Percentiles rank a stretch among this genome's conserved stretches.
These are phyloP conservation scores for Balakata baccata DNA, from an alignment of 345 rosid species.

Conservation along the genomic window DNA sequence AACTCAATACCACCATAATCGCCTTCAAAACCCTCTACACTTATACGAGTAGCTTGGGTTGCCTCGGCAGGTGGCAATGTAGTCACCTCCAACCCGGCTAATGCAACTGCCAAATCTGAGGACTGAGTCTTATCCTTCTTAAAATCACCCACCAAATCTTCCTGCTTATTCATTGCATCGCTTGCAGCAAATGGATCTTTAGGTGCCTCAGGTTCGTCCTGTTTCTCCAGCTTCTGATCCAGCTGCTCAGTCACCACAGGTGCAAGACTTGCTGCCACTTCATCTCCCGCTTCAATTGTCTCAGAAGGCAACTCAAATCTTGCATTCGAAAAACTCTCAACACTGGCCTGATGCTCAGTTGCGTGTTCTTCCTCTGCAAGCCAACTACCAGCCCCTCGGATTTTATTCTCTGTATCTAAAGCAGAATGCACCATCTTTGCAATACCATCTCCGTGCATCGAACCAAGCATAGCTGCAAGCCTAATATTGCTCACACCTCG, in stretches of 20 bases:
- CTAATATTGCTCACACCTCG: constrained; percentile 90
- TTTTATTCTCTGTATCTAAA: constrained; percentile 80
- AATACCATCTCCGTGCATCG: constrained; percentile 95
- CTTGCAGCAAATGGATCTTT: constrained; percentile 95
- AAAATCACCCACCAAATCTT: constrained; percentile 74
- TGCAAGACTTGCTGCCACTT: constrained; percentile 55
- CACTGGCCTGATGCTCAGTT: constrained; percentile 55
- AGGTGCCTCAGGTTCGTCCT: constrained; percentile 54
- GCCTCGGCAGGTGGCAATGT: constrained; percentile 98
- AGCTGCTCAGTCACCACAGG: constrained; percentile 45
- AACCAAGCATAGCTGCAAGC: constrained; percentile 84
- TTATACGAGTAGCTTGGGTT: constrained; percentile 83
- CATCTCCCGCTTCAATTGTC: constrained; percentile 79
- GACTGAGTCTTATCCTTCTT: constrained; percentile 82
- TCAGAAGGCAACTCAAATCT: constrained; percentile 78
- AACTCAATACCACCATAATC: constrained; percentile 95
- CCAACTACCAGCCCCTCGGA: constrained; percentile 94
- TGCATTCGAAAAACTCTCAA: constrained; percentile 59
- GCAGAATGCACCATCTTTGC: constrained; percentile 99
- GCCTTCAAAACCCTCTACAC: constrained; percentile 96
- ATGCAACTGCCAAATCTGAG: constrained; percentile 66
- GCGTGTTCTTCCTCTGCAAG: constrained; percentile 52
- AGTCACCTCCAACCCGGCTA: constrained; percentile 89
- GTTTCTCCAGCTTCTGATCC: constrained; percentile 43
- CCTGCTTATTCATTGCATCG: constrained; percentile 63